These are phyloP conservation scores for Chalciporus sphaerocephalus DNA, from an alignment of 768 basidiomycete genomes.

Conservation along the genomic window DNA sequence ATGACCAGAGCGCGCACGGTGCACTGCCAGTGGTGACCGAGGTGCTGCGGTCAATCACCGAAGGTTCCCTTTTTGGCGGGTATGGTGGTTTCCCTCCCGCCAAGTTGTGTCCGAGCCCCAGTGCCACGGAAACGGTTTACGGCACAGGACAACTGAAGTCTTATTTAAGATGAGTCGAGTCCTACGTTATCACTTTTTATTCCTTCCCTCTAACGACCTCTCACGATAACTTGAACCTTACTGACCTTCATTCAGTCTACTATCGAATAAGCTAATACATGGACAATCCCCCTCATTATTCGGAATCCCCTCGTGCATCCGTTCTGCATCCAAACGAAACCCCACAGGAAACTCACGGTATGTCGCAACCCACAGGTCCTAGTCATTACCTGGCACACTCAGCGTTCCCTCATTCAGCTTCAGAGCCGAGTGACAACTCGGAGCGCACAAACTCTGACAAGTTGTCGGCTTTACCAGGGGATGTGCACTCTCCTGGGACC, in stretches of 20 bases:
- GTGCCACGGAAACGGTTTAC: slow-evolving; percentile 12
- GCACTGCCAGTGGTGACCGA: too few relatives aligned
- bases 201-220: slow-evolving; percentile 8
- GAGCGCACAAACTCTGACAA: slow-evolving; percentile 43
- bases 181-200: not conserved
- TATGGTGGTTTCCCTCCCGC: too few relatives aligned
- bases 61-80: too few relatives aligned
- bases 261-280: slow-evolving; percentile 14
- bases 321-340: slow-evolving; percentile 1
- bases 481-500: slow-evolving; percentile 31
- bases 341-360: slow-evolving; percentile 11
- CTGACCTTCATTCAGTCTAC: slow-evolving; percentile 4
- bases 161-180: slow-evolving; percentile 16
- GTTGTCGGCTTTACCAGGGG: slow-evolving; percentile 37
- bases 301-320: slow-evolving; percentile 18
- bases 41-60: too few relatives aligned
- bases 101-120: too few relatives aligned
- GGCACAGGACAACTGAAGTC: slow-evolving; percentile 11
- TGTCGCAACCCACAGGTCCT: not conserved
- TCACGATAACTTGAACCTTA: slow-evolving; percentile 7
- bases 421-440: slow-evolving; percentile 16
- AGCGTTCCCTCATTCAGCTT: slow-evolving; percentile 4
- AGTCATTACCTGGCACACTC: not conserved
- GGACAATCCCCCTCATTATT: slow-evolving; percentile 13
- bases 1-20: too few relatives aligned